These are phyloP conservation scores for Tricladium varicosporioides DNA, from an alignment of 2,329 filamentous ascomycete species.

Conservation along the genomic window DNA sequence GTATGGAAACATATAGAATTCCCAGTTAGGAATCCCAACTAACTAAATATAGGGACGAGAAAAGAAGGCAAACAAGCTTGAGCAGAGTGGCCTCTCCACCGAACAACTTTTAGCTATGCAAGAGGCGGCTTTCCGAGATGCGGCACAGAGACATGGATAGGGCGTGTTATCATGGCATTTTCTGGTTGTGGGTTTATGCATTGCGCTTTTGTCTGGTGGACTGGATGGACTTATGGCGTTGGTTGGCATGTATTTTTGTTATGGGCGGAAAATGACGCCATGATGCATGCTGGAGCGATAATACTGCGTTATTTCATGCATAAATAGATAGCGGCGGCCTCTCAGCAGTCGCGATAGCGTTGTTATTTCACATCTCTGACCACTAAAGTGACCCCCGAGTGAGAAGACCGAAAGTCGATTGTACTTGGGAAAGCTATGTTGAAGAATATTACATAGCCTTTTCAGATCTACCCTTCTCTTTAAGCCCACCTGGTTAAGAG, in stretches of 20 bases:
- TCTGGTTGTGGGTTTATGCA: background rate
- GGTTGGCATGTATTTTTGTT: background rate
- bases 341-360: too few relatives aligned
- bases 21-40: slow-evolving; percentile 1
- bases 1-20: slow-evolving; percentile 45
- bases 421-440: too few relatives aligned
- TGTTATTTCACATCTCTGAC: too few relatives aligned
- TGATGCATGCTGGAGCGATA: too few relatives aligned
- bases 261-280: background rate
- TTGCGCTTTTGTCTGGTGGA: background rate
- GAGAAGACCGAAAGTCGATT: too few relatives aligned
- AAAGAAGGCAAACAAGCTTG: slow-evolving; percentile 96
- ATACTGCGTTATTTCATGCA: background rate
- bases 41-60: slow-evolving; percentile 69
- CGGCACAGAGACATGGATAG: slow-evolving; percentile 40
- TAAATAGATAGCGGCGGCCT: background rate
- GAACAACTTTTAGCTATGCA: slow-evolving; percentile 88
- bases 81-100: slow-evolving; percentile 86
- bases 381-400: too few relatives aligned
- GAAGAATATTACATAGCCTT: too few relatives aligned
- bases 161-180: background rate
- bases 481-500: too few relatives aligned
- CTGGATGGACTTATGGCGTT: background rate
- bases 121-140: slow-evolving; percentile 85
- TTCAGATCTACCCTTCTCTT: too few relatives aligned